Conservation (phyloP, 2,329 filamentous ascomycete genomes). For the Cercospora sojina region DNA sequence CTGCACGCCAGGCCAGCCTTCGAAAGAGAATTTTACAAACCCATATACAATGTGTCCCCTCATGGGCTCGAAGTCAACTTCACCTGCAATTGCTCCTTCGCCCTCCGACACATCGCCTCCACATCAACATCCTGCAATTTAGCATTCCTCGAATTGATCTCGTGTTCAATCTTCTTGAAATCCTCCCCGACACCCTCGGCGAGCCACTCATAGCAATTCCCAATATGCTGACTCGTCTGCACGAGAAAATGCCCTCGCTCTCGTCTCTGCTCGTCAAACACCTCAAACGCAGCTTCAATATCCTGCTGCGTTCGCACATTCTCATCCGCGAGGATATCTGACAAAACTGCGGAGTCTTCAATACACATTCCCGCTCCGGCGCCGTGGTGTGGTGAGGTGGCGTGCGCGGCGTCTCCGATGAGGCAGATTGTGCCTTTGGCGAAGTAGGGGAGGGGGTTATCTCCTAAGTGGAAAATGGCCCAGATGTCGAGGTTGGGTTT, state of each 20-base stretch:
- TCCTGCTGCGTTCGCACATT: conserved; percentile 23
- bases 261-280: conserved; percentile 43
- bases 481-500: conserved; percentile 35
- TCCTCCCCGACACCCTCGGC: conserved; percentile 27
- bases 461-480: conserved; percentile 44
- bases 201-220: conserved; percentile 43
- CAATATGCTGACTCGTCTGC: conserved; percentile 41
- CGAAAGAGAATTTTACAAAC: not conserved
- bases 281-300: conserved; percentile 40
- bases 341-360: conserved; percentile 34
- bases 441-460: conserved; percentile 40
- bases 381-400: conserved; percentile 46
- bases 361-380: conserved; percentile 36
- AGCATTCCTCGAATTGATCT: conserved; percentile 28
- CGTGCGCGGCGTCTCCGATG: conserved; percentile 45
- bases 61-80: conserved; percentile 11
- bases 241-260: conserved; percentile 50
- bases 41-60: not conserved
- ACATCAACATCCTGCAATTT: conserved; percentile 30
- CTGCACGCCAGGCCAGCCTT: not conserved
- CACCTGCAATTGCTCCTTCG: conserved; percentile 18
- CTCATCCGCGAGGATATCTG: conserved; percentile 29
- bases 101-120: conserved; percentile 24
- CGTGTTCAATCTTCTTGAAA: conserved; percentile 26
- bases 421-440: conserved; percentile 39